Evolutionary conservation across 768 basidiomycete genomes (phyloP), one percentile per base, ranked within the genome.

Genomic region (Ramaria sp.): DNA sequence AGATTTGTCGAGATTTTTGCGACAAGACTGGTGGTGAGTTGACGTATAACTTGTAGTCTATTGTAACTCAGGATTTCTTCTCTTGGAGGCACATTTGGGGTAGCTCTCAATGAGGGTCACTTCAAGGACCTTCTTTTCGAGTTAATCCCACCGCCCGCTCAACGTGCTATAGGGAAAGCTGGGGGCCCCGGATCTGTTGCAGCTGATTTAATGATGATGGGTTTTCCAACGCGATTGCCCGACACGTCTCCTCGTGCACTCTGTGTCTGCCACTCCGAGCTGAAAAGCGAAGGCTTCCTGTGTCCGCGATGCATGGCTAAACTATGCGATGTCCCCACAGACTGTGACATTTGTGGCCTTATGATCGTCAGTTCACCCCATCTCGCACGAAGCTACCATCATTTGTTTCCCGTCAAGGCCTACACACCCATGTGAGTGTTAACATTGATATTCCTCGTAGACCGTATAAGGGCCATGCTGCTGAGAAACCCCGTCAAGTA

Each of bases 281-380:
- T 99, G 68, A 91, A 88, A 68, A 85, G 83, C 66, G 86, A 89
- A 58, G 96, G 95, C 3, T 99, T 94, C 69, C 75, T 95, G 16
- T 99, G 96, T 67, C 96, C 96, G 3, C 78, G 96, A 34, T 99
- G 96, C 64, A 76, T 83, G 54, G 82, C 88, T 37, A 90, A 94
- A 74, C 78, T 97, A 32, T 99, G 96, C 74, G 95, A 98, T 63
- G 91, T 97, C 5, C 96, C 96, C 36, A 98, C 95, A 8, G 96
- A 98, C 65, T 99, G 96, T 65, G 87, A 94, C 66, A 85, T 98
- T 30, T 99, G 96, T 61, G 90, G 91, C 7, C 71, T 99, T 60
- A 96, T 97, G 88, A 91, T 99, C 60, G 96, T 99, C 58, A 93
- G 88, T 67, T 92, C 92, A 48, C 95, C 96, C 13, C 96, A 98